Evolutionary conservation across 306 rosid genomes (phyloP), one percentile per base, ranked within the genome.

Genomic region (Oxytropis ochrocephala): DNA sequence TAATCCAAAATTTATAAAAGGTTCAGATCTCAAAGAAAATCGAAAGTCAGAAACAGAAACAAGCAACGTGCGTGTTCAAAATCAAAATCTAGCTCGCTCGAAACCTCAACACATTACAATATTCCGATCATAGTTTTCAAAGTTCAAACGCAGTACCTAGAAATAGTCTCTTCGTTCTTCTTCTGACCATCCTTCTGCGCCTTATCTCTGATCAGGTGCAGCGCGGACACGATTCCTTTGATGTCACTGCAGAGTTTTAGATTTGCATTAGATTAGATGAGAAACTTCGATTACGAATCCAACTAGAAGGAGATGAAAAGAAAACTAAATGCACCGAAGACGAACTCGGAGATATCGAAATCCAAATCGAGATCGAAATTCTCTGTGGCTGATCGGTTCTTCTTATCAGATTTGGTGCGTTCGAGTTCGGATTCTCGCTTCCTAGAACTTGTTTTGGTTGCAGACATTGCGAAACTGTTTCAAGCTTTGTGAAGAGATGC

Each of bases 91-190:
- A 51, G 13, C 52, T 41, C 64, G 8, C 36, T 13, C 7, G 32
- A 60, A 65, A 14, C 55, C 7, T 38, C 79, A 8, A 11, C 44
- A 24, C 64, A 19, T 71, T 58, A 16, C 18, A 38, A 75, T n/a
- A 41, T 70, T 73, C 47, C 41, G 39, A n/a, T 24, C 2, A 29
- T 7, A 53, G 33, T 7, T 21, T 55, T 73, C 65, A 10, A 63
- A 44, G 0, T 24, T 55, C 30, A 11, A 69, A 62, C 12, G 66
- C 63, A 44, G 30, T 69, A 93, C 98, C 98, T 90, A 2, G 89
- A 85, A 73, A 93, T 93, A 2, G 98, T 93, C 76, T 93, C 97
- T 75, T 90, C 97, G 70, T 90, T 93, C 93, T 90, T 90, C 90
- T 90, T 93, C 85, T 85, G 93, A 44, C 88, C 97, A 53, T 93